Evolutionary conservation across 129 eudicot species (phyloP).

Genomic region (Arctium lappa): DNA sequence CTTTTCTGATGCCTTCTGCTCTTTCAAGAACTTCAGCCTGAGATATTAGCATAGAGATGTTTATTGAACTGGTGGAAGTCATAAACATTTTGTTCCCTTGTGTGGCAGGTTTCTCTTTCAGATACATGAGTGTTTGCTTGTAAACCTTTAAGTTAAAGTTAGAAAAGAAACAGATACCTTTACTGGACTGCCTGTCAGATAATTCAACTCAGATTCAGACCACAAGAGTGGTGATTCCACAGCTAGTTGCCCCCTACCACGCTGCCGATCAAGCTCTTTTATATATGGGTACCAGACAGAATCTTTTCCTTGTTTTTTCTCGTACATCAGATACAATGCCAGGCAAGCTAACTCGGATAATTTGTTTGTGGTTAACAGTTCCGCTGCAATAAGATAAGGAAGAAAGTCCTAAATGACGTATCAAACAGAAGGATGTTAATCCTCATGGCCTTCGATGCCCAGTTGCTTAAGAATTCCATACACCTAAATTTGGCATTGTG

Average conservation of each 20-base stretch:
- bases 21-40: constrained; percentile 86
- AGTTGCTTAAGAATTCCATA: neutral
- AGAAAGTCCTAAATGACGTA: neutral
- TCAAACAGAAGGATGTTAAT: neutral
- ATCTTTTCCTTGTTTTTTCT: constrained; percentile 91
- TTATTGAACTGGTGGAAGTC: neutral
- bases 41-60: constrained; percentile 1
- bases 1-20: constrained; percentile 93
- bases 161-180: constrained; percentile 42
- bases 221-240: constrained; percentile 94
- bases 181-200: constrained; percentile 85
- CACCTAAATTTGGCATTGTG: neutral
- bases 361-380: constrained; percentile 85
- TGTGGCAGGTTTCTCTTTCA: neutral
- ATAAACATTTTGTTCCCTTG: neutral
- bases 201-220: constrained; percentile 74
- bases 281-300: constrained; percentile 94
- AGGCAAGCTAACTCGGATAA: constrained; percentile 90
- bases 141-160: neutral
- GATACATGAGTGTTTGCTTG: neutral
- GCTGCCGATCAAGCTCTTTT: constrained; percentile 92
- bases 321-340: constrained; percentile 93
- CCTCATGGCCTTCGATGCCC: neutral
- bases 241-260: constrained; percentile 94
- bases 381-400: constrained; percentile 54